Conservation (phyloP, 306 rosid genomes). For the Sophora flavescens region DNA sequence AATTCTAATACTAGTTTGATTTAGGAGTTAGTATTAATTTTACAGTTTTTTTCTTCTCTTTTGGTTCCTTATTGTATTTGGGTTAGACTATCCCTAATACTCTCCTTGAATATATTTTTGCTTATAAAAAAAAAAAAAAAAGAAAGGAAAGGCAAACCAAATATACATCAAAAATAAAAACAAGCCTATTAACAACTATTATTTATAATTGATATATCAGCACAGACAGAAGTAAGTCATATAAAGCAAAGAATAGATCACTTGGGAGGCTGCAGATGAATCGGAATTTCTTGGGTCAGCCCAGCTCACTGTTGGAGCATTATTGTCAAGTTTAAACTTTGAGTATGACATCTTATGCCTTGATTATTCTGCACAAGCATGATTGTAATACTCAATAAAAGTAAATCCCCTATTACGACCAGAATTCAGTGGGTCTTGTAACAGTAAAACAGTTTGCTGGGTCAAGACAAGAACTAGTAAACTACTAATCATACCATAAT, state of each 20-base stretch:
- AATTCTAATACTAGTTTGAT: too few species aligned
- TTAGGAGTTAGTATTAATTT: too few species aligned
- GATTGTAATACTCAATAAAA: slow-evolving; percentile 72
- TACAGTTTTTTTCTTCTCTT: too few species aligned
- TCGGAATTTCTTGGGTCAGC: slow-evolving; percentile 77
- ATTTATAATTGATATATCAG: not conserved
- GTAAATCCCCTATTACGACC: slow-evolving; percentile 69
- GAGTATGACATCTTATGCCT: slow-evolving; percentile 72
- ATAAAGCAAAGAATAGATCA: slow-evolving; percentile 38
- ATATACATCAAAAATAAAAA: too few species aligned
- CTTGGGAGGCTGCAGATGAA: slow-evolving; percentile 69
- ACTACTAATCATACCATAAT: slow-evolving; percentile 24
- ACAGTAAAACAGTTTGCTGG: slow-evolving; percentile 36
- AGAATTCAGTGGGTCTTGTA: slow-evolving; percentile 64
- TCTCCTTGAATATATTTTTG: too few species aligned
- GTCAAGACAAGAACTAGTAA: slow-evolving; percentile 36
- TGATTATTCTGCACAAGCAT: slow-evolving; percentile 75
- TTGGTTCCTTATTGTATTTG: too few species aligned
- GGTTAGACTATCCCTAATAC: too few species aligned
- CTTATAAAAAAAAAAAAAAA: too few species aligned
- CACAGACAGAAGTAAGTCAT: not conserved
- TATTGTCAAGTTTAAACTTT: slow-evolving; percentile 69
- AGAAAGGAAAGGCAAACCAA: too few species aligned
- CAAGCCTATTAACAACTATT: not conserved
- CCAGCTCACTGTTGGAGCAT: slow-evolving; percentile 80